Evolutionary conservation across 108 stramenopile species (phyloP).

Genomic region (Chaetoceros muelleri): DNA sequence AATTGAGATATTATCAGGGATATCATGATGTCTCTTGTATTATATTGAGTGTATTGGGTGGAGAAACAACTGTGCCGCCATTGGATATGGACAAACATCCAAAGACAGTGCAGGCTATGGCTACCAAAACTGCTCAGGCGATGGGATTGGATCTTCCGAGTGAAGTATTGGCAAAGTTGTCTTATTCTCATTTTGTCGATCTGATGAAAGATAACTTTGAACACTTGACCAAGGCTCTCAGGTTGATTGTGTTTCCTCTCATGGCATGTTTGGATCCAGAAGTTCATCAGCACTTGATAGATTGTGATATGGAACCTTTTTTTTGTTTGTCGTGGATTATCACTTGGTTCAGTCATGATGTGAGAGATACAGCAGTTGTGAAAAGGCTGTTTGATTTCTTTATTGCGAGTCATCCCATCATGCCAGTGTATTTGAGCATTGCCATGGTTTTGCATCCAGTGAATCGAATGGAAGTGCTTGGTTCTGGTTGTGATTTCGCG

Average conservation of each 20-base stretch:
- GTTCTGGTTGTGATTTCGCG: constrained; percentile 82
- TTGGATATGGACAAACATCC: background rate
- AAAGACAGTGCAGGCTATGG: constrained; percentile 1
- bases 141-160: constrained; percentile 59
- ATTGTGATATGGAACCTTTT: constrained; percentile 84
- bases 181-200: constrained; percentile 58
- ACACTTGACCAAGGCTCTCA: constrained; percentile 47
- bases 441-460: constrained; percentile 75
- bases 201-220: constrained; percentile 41
- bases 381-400: constrained; percentile 87
- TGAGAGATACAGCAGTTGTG: constrained; percentile 69
- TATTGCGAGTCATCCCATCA: constrained; percentile 64
- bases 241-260: constrained; percentile 54
- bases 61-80: constrained; percentile 12
- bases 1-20: constrained; percentile 75
- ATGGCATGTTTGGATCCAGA: constrained; percentile 41
- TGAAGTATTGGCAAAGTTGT: constrained; percentile 47
- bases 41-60: constrained; percentile 55
- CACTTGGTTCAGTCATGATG: constrained; percentile 90
- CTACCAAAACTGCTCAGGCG: constrained; percentile 15
- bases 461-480: constrained; percentile 68
- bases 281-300: constrained; percentile 61
- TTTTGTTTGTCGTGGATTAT: constrained; percentile 82
- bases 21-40: constrained; percentile 82
- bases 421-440: constrained; percentile 66